phyloP scores from a whole-genome alignment of 108 stramenopile genomes.

The Cyclostephanos invisitatus region DNA sequence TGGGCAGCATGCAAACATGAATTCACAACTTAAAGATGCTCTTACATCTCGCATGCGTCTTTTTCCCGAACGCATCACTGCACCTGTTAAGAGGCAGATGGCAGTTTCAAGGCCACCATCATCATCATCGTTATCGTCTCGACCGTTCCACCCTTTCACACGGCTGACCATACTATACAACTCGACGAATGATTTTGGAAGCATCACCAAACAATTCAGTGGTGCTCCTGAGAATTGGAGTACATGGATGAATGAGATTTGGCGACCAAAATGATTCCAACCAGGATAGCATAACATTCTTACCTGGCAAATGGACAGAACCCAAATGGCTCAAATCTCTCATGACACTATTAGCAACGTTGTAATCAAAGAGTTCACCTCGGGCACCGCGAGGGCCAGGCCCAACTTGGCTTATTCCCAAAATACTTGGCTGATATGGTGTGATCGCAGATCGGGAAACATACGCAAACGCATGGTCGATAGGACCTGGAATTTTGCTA shows the following conservation, averaged over 20 bases:
- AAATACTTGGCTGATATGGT: constrained; percentile 78
- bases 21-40: background rate
- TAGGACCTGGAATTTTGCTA: constrained; percentile 29
- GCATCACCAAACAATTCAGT: constrained; percentile 68
- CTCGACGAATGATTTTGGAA: constrained; percentile 89
- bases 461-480: constrained; percentile 61
- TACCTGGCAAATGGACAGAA: constrained; percentile 64
- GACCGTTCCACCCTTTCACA: constrained; percentile 72
- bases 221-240: constrained; percentile 20
- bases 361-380: constrained; percentile 65
- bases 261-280: background rate
- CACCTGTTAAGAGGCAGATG: constrained; percentile 87
- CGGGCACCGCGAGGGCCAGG: constrained; percentile 62
- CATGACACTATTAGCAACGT: constrained; percentile 67
- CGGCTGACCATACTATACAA: constrained; percentile 82
- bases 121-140: constrained; percentile 40
- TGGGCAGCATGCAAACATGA: background rate
- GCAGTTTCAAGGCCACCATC: constrained; percentile 79
- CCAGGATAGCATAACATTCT: background rate
- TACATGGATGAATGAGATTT: constrained; percentile 33
- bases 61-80: constrained; percentile 83
- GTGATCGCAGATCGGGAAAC: constrained; percentile 76
- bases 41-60: constrained; percentile 54
- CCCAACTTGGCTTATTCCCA: constrained; percentile 63
- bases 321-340: constrained; percentile 85